Conservation (phyloP, 1,284 basidiomycete species). For the Tylopilus orsonianus region DNA sequence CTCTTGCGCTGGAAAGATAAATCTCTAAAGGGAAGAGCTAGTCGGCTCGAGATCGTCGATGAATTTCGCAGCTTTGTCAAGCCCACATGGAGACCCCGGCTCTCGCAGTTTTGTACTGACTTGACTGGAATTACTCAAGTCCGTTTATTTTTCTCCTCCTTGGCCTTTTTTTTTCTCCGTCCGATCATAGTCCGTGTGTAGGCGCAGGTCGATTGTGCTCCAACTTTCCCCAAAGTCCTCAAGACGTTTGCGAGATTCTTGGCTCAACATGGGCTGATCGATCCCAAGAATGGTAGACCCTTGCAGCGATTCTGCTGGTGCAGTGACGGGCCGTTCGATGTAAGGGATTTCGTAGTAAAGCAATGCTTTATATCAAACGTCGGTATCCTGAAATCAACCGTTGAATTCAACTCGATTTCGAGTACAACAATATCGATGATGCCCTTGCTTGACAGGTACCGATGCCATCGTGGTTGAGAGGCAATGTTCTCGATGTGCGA, state of each 20-base stretch:
- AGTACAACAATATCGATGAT: conserved; percentile 7
- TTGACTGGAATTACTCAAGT: conserved; percentile 95
- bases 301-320: conserved; percentile 72
- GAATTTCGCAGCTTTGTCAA: conserved; percentile 88
- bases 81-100: conserved; percentile 81
- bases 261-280: conserved; percentile 61
- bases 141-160: conserved; percentile 26
- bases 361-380: conserved; percentile 85
- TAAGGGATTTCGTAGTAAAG: conserved; percentile 84
- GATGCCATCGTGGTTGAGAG: conserved; percentile 68
- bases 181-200: conserved; percentile 34
- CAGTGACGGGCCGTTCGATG: conserved; percentile 79
- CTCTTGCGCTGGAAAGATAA: conserved; percentile 81
- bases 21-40: conserved; percentile 49
- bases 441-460: conserved; percentile 47
- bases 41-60: conserved; percentile 63
- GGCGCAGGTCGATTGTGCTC: conserved; percentile 79
- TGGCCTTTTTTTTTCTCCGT: background rate
- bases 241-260: conserved; percentile 69
- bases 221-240: conserved; percentile 73
- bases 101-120: conserved; percentile 82
- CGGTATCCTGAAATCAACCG: conserved; percentile 35
- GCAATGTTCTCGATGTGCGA: conserved; percentile 70
- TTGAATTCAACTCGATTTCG: conserved; percentile 35
- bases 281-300: conserved; percentile 52